Evolutionary conservation across 2,329 filamentous ascomycete species (phyloP).

Genomic region (Chalaropsis thielavioides): DNA sequence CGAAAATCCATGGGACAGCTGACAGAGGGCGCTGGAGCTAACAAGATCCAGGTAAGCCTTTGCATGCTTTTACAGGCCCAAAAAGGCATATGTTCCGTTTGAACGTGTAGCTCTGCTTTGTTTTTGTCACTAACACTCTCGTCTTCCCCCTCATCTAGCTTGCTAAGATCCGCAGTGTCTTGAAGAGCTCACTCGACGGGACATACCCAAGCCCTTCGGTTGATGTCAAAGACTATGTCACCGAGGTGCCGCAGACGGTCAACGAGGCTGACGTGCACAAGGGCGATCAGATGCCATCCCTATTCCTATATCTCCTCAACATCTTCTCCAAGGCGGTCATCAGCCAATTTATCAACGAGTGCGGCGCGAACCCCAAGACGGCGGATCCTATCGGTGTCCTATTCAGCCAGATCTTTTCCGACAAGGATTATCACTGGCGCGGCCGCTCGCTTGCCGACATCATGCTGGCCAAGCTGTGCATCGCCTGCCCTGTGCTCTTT

Average conservation of each 20-base stretch:
- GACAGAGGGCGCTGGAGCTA: slow-evolving; percentile 48
- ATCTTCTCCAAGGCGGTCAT: slow-evolving; percentile 61
- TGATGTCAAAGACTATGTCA: slow-evolving; percentile 41
- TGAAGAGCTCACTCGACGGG: slow-evolving; percentile 31
- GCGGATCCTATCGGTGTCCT: slow-evolving; percentile 72
- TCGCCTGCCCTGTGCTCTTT: slow-evolving; percentile 71
- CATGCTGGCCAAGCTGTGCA: slow-evolving; percentile 69
- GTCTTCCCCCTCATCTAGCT: slow-evolving; percentile 5
- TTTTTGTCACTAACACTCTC: neutral
- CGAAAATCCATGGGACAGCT: slow-evolving; percentile 60
- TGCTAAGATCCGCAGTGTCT: slow-evolving; percentile 38
- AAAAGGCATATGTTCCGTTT: neutral
- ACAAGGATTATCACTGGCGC: slow-evolving; percentile 50
- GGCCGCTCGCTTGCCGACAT: slow-evolving; percentile 63
- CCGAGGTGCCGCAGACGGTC: slow-evolving; percentile 31
- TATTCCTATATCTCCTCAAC: slow-evolving; percentile 63
- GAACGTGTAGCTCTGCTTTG: neutral
- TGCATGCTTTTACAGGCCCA: too few relatives aligned
- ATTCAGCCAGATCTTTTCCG: slow-evolving; percentile 59
- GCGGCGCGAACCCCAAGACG: slow-evolving; percentile 45
- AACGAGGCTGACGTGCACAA: slow-evolving; percentile 36
- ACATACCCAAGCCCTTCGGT: slow-evolving; percentile 33
- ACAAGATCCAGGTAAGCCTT: slow-evolving; percentile 25
- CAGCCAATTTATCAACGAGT: slow-evolving; percentile 54
- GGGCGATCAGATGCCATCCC: slow-evolving; percentile 41